phyloP scores from a whole-genome alignment of 1,284 basidiomycete species.

The Tremellales sp. region DNA sequence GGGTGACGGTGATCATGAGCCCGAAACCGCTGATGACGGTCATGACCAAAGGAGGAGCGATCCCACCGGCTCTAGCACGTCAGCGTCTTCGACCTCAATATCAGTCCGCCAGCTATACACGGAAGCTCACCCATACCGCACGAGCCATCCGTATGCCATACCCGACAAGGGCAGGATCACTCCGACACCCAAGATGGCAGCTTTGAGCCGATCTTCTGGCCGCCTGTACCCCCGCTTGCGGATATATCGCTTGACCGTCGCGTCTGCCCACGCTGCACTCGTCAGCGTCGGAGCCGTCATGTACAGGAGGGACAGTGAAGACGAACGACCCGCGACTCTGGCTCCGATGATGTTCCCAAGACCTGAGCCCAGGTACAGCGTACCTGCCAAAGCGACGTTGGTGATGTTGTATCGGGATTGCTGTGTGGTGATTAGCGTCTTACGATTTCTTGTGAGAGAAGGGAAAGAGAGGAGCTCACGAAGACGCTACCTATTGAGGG shows the following conservation, averaged over 20 bases:
- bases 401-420: conserved; percentile 58
- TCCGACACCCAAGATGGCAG: conserved; percentile 52
- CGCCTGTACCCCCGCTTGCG: conserved; percentile 52
- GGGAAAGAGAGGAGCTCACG: conserved; percentile 17
- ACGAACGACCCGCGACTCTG: conserved; percentile 52
- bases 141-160: conserved; percentile 42
- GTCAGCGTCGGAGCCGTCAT: neutral
- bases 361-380: conserved; percentile 59
- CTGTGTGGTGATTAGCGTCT: conserved; percentile 42
- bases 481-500: conserved; percentile 11
- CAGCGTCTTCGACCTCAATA: neutral
- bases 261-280: conserved; percentile 52
- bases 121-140: conserved; percentile 19
- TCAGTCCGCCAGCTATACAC: neutral
- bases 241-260: conserved; percentile 52
- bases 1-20: conserved; percentile 52
- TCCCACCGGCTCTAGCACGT: conserved; percentile 29
- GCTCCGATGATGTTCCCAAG: conserved; percentile 61
- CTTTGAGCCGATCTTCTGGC: conserved; percentile 61
- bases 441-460: neutral
- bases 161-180: conserved; percentile 51
- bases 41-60: conserved; percentile 37
- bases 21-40: conserved; percentile 49
- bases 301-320: neutral
- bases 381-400: conserved; percentile 59